Base-by-base conservation (phyloP, 2,329 filamentous ascomycete genomes). In the Harringtonia lauricola region DNA sequence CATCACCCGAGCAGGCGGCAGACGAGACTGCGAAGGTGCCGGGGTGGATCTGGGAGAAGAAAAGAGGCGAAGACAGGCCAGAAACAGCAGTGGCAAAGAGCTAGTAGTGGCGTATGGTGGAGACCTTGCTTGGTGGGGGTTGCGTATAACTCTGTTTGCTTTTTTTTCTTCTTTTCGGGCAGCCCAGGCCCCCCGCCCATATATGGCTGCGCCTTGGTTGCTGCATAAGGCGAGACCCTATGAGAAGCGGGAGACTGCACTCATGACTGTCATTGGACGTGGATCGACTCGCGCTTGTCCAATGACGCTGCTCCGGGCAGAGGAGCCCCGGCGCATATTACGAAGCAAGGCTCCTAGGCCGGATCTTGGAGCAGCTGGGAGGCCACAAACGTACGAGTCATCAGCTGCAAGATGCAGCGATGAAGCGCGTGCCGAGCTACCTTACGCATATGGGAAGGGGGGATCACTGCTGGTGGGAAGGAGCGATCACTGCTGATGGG, bases 171-270 rank as follows among this genome's bases (percentile, higher is more conserved):
- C 24, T 42, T 29, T 36, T 44, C 8, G 3, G 19, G n/a, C 8
- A 14, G 13, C 21, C 5, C 26, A 18, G 13, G 19, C 39, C 29
- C 36, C 30, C 33, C 18, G 21, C 38, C 42, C 39, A 42, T 41
- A 47, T 39, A 24, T 38, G 30, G 31, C 42, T 53, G 52, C 52
- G 55, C 59, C 55, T 58, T 54, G 52, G 58, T 52, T 52, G 53
- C 51, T 61, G 60, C 61, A 63, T 59, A 55, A 54, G 50, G 51
- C 44, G 52, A 58, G 46, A 53, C 53, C 61, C 61, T 64, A 63
- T 64, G 52, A 58, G 59, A 60, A 50, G 47, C 53, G 43, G 54
- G 44, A 49, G 49, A 36, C 52, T 44, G 50, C 47, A 50, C 52
- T 55, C 42, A 31, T 47, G 41, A 49, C 57, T 52, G 47, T 48